Percentiles rank a stretch among this genome's conserved stretches.
Conservation (phyloP, 2,329 filamentous ascomycete species). For the Aurifilum marmelostoma region DNA sequence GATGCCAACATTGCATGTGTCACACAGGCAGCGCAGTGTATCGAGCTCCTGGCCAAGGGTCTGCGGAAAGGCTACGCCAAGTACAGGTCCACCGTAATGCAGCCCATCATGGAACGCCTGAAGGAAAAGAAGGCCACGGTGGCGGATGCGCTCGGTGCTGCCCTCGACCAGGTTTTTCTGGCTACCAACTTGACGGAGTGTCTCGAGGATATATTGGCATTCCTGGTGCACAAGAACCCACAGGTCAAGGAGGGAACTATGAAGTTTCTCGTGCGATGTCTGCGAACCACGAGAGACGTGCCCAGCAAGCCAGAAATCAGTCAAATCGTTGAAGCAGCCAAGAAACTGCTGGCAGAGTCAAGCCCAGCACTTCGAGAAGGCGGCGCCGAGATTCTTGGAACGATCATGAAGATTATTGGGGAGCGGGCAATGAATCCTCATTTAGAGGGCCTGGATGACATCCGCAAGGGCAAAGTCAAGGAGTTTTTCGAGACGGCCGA, state of each 20-base stretch:
- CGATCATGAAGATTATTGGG: constrained; percentile 97
- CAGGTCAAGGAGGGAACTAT: constrained; percentile 96
- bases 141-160: constrained; percentile 82
- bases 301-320: constrained; percentile 84
- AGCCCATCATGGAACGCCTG: constrained; percentile 89
- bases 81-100: constrained; percentile 79
- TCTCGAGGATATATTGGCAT: constrained; percentile 86
- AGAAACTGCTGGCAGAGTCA: constrained; percentile 88
- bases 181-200: constrained; percentile 79
- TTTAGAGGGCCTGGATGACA: constrained; percentile 91
- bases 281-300: constrained; percentile 81
- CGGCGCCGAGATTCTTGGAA: constrained; percentile 89
- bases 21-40: constrained; percentile 88
- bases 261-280: constrained; percentile 86
- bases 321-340: constrained; percentile 82
- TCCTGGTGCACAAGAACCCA: constrained; percentile 91
- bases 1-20: constrained; percentile 97
- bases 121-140: constrained; percentile 97
- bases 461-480: constrained; percentile 93
- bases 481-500: constrained; percentile 84
- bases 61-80: constrained; percentile 77
- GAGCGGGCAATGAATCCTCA: constrained; percentile 94
- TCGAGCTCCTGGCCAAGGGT: constrained; percentile 86
- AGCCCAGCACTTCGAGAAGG: constrained; percentile 84
- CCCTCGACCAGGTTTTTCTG: constrained; percentile 71